Evolutionary conservation across 2,329 filamentous ascomycete genomes (phyloP), one percentile per base, ranked within the genome.

Genomic region (Colletotrichum filicis): DNA sequence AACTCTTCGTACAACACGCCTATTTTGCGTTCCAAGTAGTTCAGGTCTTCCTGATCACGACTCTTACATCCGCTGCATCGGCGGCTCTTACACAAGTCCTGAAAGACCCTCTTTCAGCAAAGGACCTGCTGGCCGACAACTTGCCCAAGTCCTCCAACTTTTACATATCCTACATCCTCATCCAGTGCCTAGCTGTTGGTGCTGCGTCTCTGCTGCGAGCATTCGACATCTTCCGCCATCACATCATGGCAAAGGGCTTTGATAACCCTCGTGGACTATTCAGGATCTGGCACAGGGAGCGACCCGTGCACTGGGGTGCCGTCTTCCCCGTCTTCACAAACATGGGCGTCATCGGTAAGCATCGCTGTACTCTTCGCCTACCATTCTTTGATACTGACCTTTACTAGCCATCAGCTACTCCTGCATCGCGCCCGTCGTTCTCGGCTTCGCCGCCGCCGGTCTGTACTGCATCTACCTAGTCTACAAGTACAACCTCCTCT

Each of bases 401-500:
- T 60, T 14, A 3, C 0, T 79, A 93, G 94, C 94, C 53, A 92
- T 98, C 74, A 93, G 92, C 37, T 98, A 98, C 80, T 92, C 95
- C 2, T 92, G 92, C 75, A 97, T 98, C 77, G 94, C 95, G 2
- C 96, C 95, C 0, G 85, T 98, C 12, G 92, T 98, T 66, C 87
- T 98, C 62, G 90, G 92, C 5, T 98, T 98, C 78, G 94, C 94
- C 1, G 91, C 92, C 1, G 87, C 94, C 52, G 95, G 94, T 32
- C 89, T 98, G 72, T 90, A 88, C 26, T 85, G 97, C 55, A 95
- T 98, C 83, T 97, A 97, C 80, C 85, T 96, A 65, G 94, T 95
- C 60, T 98, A 95, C 87, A 91, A 94, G 22, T 98, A 98, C 87
- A 97, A 98, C 80, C 84, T 98, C 68, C 88, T 98, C 62, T 98